Evolutionary conservation across 805 yeast species (phyloP).

Genomic region (Starmerella geochares): DNA sequence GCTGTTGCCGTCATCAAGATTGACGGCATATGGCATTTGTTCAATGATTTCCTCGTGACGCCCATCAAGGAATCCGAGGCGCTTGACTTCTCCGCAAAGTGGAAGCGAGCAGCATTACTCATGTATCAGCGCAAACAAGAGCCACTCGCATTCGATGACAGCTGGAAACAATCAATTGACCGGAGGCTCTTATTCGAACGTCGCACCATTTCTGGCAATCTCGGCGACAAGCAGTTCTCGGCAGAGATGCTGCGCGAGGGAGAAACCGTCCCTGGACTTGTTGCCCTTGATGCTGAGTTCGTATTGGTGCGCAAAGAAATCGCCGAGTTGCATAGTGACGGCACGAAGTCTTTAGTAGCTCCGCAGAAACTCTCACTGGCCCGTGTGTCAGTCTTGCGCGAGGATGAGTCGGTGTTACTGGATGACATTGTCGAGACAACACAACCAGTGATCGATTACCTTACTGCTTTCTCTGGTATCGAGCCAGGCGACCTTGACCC

Average conservation of each 20-base stretch:
- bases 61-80: constrained; percentile 70
- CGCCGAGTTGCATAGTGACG: constrained; percentile 65
- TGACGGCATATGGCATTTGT: constrained; percentile 53
- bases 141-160: constrained; percentile 34
- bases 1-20: constrained; percentile 31
- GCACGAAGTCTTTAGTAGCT: constrained; percentile 54
- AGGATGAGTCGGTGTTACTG: constrained; percentile 40
- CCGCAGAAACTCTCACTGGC: constrained; percentile 76
- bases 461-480: constrained; percentile 89
- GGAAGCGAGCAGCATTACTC: constrained; percentile 59
- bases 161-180: constrained; percentile 47
- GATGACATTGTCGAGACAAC: constrained; percentile 83
- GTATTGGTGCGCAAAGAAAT: constrained; percentile 71
- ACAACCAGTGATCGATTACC: constrained; percentile 60
- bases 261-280: constrained; percentile 60
- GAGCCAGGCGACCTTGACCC: constrained; percentile 84
- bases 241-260: constrained; percentile 56
- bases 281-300: constrained; percentile 96
- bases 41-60: constrained; percentile 83
- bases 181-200: constrained; percentile 61
- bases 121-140: constrained; percentile 19
- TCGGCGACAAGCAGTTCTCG: constrained; percentile 35
- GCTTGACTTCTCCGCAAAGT: constrained; percentile 54
- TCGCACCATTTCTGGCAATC: constrained; percentile 56
- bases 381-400: constrained; percentile 70